These are phyloP conservation scores for Rosa rugosa DNA, from an alignment of 306 rosid genomes.

Conservation along the genomic window DNA sequence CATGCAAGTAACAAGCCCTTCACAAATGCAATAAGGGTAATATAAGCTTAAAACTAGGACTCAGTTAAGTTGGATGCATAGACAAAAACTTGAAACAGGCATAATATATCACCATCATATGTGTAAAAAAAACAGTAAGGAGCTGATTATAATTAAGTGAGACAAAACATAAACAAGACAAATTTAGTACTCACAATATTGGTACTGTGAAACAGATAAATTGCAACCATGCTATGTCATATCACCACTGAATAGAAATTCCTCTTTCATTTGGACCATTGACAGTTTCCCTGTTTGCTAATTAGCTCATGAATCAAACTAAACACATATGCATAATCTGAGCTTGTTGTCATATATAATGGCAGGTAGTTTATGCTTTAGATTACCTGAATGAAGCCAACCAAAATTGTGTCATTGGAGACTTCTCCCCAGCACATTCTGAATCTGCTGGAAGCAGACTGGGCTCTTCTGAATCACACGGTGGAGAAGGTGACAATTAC, in stretches of 20 bases:
- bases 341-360: not conserved
- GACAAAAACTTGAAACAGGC: not conserved
- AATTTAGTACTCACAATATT: not conserved
- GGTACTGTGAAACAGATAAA: not conserved
- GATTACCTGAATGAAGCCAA: constrained; percentile 38
- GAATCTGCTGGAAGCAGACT: constrained; percentile 34
- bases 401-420: constrained; percentile 29
- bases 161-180: not conserved
- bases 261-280: not conserved
- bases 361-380: constrained; percentile 60
- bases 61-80: not conserved
- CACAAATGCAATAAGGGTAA: not conserved
- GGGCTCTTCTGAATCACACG: constrained; percentile 19
- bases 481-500: constrained; percentile 19
- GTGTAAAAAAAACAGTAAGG: not conserved
- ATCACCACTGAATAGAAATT: not conserved
- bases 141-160: not conserved
- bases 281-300: not conserved
- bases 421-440: constrained; percentile 48
- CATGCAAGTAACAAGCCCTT: not conserved
- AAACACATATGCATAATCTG: not conserved
- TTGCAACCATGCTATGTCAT: not conserved
- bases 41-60: not conserved
- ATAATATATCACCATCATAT: not conserved
- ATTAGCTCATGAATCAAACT: not conserved